Evolutionary conservation across 805 yeast genomes (phyloP).

Genomic region (Pichia scutulata): DNA sequence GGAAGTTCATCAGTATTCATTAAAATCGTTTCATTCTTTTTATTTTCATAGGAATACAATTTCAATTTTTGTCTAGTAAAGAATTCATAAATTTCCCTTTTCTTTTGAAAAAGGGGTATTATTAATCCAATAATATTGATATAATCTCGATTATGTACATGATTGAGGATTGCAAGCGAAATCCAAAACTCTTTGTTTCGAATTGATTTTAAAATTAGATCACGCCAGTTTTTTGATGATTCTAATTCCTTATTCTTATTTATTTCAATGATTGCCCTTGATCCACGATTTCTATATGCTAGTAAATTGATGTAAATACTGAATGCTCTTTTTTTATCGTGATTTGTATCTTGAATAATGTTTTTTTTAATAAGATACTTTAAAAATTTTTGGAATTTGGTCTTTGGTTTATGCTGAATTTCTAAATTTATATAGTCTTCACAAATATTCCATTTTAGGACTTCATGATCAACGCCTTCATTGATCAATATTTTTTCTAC

Average conservation of each 20-base stretch:
- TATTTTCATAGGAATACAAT: not conserved
- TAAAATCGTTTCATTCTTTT: not conserved
- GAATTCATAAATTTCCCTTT: not conserved
- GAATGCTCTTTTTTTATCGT: not conserved
- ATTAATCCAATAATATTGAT: not conserved
- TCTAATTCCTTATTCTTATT: not conserved
- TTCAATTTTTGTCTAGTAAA: not conserved
- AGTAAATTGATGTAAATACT: not conserved
- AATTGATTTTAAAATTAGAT: not conserved
- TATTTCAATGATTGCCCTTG: not conserved
- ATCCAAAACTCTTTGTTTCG: not conserved
- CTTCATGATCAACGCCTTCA: slow-evolving; percentile 1
- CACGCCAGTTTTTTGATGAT: not conserved
- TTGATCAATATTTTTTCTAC: not conserved
- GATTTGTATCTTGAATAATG: not conserved
- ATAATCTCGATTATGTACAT: not conserved
- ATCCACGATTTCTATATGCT: not conserved
- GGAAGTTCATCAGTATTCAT: not conserved
- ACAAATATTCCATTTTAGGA: not conserved
- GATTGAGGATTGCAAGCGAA: slow-evolving; percentile 1
- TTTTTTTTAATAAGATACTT: not conserved
- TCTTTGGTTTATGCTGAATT: not conserved
- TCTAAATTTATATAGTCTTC: slow-evolving; percentile 1
- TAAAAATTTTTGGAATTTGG: not conserved
- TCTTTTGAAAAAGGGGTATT: not conserved